phyloP scores from a whole-genome alignment of 805 yeast species.

The Isabelozyma pseudorhagii region DNA sequence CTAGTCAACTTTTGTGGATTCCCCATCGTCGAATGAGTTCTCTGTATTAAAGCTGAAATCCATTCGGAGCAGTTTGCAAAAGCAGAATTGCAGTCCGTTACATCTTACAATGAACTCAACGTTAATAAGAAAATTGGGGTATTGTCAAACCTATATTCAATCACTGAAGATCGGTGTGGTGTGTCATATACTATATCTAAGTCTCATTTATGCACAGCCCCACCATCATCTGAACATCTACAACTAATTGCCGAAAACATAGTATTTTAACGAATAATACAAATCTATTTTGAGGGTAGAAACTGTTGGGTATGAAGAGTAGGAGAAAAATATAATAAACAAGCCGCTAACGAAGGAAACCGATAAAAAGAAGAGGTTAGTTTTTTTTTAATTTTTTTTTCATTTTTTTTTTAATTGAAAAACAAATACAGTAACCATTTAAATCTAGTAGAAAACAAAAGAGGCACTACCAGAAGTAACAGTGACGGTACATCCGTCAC shows the following conservation, averaged over 20 bases:
- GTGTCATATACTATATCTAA: too few species aligned
- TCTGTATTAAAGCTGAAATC: too few species aligned
- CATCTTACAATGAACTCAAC: too few species aligned
- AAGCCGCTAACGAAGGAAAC: not conserved
- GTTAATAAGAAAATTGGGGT: too few species aligned
- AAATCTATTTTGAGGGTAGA: not conserved
- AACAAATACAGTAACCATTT: not conserved
- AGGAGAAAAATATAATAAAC: not conserved
- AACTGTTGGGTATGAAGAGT: not conserved
- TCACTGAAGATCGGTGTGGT: too few species aligned
- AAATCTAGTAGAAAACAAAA: constrained; percentile 61
- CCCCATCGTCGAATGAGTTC: too few species aligned
- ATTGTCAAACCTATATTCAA: too few species aligned
- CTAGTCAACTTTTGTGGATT: too few species aligned
- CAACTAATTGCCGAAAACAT: not conserved
- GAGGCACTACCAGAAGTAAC: constrained; percentile 81
- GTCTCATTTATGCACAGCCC: too few species aligned
- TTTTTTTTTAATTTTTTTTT: not conserved
- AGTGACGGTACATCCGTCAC: constrained; percentile 92
- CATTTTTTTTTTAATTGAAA: not conserved
- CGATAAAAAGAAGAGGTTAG: not conserved
- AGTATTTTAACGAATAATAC: not conserved
- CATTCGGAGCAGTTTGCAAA: too few species aligned
- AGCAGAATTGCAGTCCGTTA: too few species aligned
- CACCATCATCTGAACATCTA: too few species aligned